Evolutionary conservation across 2,329 filamentous ascomycete genomes (phyloP).

Genomic region (Lizonia empirigonia): DNA sequence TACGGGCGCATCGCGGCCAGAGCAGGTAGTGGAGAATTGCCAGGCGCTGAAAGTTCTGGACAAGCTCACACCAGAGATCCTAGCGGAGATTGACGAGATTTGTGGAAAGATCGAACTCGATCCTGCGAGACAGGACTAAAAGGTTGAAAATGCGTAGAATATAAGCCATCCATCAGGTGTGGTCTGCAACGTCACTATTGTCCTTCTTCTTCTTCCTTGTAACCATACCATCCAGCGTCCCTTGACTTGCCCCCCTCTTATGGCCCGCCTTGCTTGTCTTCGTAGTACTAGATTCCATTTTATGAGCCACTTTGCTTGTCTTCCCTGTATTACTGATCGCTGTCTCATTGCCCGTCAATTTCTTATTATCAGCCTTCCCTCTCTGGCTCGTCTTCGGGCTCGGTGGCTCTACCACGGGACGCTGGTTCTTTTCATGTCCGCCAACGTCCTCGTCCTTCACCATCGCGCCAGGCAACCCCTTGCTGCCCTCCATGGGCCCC

Average conservation of each 20-base stretch:
- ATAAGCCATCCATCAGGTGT: conserved; percentile 6
- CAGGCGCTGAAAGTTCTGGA: conserved; percentile 52
- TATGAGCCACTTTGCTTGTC: conserved; percentile 56
- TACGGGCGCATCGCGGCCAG: conserved; percentile 36
- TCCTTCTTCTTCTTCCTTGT: conserved; percentile 41
- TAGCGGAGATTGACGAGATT: conserved; percentile 50
- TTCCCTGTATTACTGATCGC: conserved; percentile 7
- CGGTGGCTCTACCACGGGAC: conserved; percentile 5
- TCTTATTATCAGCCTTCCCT: conserved; percentile 62
- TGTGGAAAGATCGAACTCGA: conserved; percentile 34
- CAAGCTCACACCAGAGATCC: conserved; percentile 53
- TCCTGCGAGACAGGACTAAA: conserved; percentile 28
- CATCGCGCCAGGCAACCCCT: conserved; percentile 50
- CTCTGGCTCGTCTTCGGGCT: conserved; percentile 25
- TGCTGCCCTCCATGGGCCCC: conserved; percentile 51
- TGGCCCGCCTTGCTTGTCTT: conserved; percentile 56
- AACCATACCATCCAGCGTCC: conserved; percentile 47
- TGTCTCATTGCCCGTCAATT: conserved; percentile 62
- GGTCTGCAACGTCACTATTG: conserved; percentile 21
- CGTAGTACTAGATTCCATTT: conserved; percentile 39
- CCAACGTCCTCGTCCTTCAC: conserved; percentile 34
- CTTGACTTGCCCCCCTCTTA: conserved; percentile 60
- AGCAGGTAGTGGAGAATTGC: conserved; percentile 46
- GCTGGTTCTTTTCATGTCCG: conserved; percentile 21
- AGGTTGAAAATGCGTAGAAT: background rate